Base-by-base conservation (phyloP, 257 asterid species). In the Solanum neorickii region DNA sequence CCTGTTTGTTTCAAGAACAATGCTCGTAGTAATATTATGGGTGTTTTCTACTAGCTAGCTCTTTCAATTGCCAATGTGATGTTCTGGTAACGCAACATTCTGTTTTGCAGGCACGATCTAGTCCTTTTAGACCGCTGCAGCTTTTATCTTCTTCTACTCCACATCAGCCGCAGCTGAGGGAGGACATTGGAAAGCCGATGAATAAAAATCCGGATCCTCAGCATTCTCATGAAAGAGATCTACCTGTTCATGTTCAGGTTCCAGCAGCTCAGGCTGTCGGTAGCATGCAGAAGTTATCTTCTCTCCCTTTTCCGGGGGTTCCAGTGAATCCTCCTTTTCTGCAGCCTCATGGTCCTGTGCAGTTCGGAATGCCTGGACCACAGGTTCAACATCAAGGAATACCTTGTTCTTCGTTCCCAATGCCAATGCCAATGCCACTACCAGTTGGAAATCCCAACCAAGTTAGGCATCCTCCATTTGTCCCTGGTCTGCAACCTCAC, bases 401-500 rank as follows among this genome's bases (percentile, higher is more conserved):
- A 12, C 39, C 88, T 27, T 44, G 83, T 87, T 47, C 88, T 35
- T 82, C 90, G 13, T 62, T 52, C 77, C 87, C 84, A 13, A 82
- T 70, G 83, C 83, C 89, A 9, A 65, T 83, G 88, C 91, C 89
- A 9, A 65, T 83, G 84, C 91, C 86, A 62, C 68, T 83, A 44
- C 87, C 90, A 31, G 70, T 31, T 88, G 87, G 80, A 59, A 44
- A 74, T 56, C 86, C 85, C 33, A 29, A 31, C 59, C 88, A 88
- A 29, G 52, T 82, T 80, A 46, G 69, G 52, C 78, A 85, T 56
- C 72, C 85, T 20, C 39, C 85, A 37, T 89, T 83, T 83, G 29
- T 69, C 33, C 88, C 87, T 12, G 83, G 82, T 85, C 70, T 87
- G 76, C 88, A 85, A 33, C 90, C 90, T 87, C 85, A 68, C 80